Percentiles rank a stretch among this genome's conserved stretches.
phyloP scores from a whole-genome alignment of 1,284 basidiomycete species.

The Kwoniella shivajii region DNA sequence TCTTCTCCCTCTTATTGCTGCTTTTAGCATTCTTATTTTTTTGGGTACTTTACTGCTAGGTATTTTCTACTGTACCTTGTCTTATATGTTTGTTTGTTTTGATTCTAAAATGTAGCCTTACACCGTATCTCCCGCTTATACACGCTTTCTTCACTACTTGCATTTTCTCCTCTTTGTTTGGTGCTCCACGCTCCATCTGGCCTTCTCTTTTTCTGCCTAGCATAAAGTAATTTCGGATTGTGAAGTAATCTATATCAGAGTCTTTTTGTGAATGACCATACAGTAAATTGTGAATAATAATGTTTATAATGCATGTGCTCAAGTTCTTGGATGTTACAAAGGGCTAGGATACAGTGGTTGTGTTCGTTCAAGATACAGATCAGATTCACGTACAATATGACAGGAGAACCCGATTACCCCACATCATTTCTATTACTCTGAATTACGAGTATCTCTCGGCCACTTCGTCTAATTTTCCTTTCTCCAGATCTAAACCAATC shows the following conservation, averaged over 20 bases:
- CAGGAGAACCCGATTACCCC: no score
- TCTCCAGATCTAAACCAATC: conserved; percentile 37
- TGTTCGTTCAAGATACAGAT: neutral
- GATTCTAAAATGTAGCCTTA: neutral
- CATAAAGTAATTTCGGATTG: no score
- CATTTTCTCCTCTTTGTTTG: neutral
- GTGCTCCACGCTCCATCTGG: neutral
- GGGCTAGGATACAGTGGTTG: neutral
- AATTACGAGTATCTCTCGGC: conserved; percentile 10
- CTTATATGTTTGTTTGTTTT: neutral
- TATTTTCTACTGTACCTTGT: neutral
- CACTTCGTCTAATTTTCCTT: conserved; percentile 28
- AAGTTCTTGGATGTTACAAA: neutral
- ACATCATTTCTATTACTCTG: neutral
- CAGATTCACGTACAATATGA: no score
- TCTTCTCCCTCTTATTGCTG: neutral
- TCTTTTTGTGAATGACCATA: no score
- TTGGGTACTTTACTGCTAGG: neutral
- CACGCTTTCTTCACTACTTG: neutral
- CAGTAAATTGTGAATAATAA: neutral
- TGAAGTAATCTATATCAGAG: no score
- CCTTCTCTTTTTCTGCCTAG: neutral
- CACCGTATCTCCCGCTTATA: neutral
- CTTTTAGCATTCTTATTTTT: neutral
- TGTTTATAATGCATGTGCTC: conserved; percentile 5